Conservation (phyloP, 805 yeast genomes). For the Wickerhamomyces rabaulensis region DNA sequence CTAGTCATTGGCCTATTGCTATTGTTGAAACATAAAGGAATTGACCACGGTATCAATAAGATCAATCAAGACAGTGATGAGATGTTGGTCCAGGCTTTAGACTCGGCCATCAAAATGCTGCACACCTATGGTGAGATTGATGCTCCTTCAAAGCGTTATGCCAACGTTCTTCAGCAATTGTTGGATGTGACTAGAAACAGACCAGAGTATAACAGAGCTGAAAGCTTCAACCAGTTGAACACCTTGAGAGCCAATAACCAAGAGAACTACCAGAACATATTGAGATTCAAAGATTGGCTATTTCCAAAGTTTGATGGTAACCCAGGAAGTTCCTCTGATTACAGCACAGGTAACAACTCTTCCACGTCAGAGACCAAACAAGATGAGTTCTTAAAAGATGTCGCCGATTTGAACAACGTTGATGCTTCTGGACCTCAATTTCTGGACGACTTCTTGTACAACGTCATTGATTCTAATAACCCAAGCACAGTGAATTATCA, state of each 20-base stretch:
- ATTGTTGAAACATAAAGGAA: constrained; percentile 16
- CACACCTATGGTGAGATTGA: constrained; percentile 17
- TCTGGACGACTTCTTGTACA: constrained; percentile 19
- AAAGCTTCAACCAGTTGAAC: neutral
- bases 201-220: neutral
- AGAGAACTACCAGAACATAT: constrained; percentile 17
- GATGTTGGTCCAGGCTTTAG: constrained; percentile 17
- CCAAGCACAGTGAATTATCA: neutral
- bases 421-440: constrained; percentile 14
- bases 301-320: constrained; percentile 13
- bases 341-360: neutral
- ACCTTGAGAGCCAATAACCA: constrained; percentile 8
- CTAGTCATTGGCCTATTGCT: constrained; percentile 30
- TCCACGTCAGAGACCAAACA: constrained; percentile 4
- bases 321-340: neutral
- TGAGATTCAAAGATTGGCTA: constrained; percentile 23
- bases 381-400: constrained; percentile 16
- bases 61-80: constrained; percentile 11
- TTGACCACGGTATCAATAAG: constrained; percentile 16
- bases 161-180: constrained; percentile 13
- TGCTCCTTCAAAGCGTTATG: constrained; percentile 13
- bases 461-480: constrained; percentile 10
- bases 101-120: constrained; percentile 17
- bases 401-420: constrained; percentile 12
- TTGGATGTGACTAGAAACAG: constrained; percentile 12